Conservation (phyloP, 1,284 basidiomycete species). For the Sparassis latifolia region DNA sequence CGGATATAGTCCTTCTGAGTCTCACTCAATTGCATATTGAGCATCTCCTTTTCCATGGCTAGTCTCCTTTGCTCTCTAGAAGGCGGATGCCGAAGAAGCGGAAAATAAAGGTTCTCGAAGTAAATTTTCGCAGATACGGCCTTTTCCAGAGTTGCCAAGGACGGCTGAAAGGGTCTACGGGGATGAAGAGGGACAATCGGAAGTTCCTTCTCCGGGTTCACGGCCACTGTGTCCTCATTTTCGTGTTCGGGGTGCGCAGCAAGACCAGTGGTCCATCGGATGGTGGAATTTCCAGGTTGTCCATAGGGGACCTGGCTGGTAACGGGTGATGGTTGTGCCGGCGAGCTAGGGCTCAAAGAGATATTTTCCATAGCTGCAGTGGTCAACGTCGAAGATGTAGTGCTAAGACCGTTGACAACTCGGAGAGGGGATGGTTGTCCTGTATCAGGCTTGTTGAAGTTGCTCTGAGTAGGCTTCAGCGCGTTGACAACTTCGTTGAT, state of each 20-base stretch:
- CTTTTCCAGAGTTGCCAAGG: conserved; percentile 87
- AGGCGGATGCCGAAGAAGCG: conserved; percentile 78
- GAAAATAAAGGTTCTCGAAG: conserved; percentile 95
- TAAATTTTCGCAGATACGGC: conserved; percentile 90
- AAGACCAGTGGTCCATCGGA: conserved; percentile 54
- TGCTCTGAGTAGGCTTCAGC: conserved; percentile 50
- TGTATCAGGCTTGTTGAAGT: conserved; percentile 30
- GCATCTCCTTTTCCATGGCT: conserved; percentile 86
- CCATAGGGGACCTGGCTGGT: conserved; percentile 34
- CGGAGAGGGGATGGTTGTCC: conserved; percentile 52
- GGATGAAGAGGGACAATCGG: conserved; percentile 32
- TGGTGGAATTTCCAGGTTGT: conserved; percentile 52
- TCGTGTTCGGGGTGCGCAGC: conserved; percentile 60
- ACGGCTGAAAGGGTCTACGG: conserved; percentile 65
- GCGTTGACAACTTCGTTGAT: conserved; percentile 77
- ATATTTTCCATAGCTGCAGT: conserved; percentile 68
- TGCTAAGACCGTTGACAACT: conserved; percentile 78
- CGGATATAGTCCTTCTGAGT: conserved; percentile 69
- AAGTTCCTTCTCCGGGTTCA: conserved; percentile 21
- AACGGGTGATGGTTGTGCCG: conserved; percentile 11
- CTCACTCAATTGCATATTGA: conserved; percentile 63
- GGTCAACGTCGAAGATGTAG: conserved; percentile 56
- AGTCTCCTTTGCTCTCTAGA: conserved; percentile 79
- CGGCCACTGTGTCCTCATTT: conserved; percentile 37
- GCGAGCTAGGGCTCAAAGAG: conserved; percentile 32